Evolutionary conservation across 805 yeast genomes (phyloP).

Genomic region (Middelhovenomyces tepae): DNA sequence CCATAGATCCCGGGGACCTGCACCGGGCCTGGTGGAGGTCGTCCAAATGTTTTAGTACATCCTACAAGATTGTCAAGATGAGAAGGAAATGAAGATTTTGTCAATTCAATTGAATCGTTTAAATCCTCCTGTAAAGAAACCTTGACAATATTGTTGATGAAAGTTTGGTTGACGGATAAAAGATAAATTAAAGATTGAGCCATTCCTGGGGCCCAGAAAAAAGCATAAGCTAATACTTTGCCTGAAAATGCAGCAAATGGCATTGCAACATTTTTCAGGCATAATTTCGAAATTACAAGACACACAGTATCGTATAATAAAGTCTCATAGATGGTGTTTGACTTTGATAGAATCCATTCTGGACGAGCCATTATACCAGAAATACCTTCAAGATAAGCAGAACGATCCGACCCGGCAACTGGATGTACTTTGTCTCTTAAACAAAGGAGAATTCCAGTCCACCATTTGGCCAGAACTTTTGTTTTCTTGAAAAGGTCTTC

Average conservation of each 20-base stretch:
- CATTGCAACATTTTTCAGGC: constrained; percentile 44
- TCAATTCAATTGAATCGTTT: constrained; percentile 1
- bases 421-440: constrained; percentile 19
- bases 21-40: constrained; percentile 12
- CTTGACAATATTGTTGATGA: constrained; percentile 19
- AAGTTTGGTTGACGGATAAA: constrained; percentile 21
- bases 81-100: constrained; percentile 18
- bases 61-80: constrained; percentile 23
- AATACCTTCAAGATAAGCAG: constrained; percentile 33
- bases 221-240: constrained; percentile 58
- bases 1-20: constrained; percentile 21
- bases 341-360: constrained; percentile 29
- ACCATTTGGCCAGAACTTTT: constrained; percentile 29
- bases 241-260: constrained; percentile 59
- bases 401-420: constrained; percentile 28
- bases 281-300: constrained; percentile 40
- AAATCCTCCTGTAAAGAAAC: constrained; percentile 6
- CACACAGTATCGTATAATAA: constrained; percentile 45
- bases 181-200: constrained; percentile 35
- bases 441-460: constrained; percentile 28
- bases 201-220: constrained; percentile 44
- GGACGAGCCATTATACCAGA: constrained; percentile 29
- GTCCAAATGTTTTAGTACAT: constrained; percentile 6
- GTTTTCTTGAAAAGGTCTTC: constrained; percentile 19
- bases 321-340: constrained; percentile 14